These are phyloP conservation scores for Dioscorea alata DNA, from an alignment of 106 monocot species.

Conservation along the genomic window DNA sequence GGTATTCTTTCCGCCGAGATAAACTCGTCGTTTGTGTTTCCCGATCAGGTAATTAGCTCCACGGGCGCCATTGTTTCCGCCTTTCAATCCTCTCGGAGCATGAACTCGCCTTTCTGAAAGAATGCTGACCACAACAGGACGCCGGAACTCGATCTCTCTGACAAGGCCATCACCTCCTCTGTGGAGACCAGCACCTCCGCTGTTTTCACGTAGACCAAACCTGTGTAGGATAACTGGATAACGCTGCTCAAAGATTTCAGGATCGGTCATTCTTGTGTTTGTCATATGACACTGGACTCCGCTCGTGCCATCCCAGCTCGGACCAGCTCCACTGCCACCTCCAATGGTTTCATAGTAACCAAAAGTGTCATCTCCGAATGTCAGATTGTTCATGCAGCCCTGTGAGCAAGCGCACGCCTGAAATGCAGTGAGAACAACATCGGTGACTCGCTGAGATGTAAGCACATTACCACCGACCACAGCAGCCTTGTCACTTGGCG, in stretches of 20 bases:
- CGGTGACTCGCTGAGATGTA: constrained; percentile 89
- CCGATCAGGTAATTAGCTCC: constrained; percentile 70
- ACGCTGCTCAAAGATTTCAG: constrained; percentile 92
- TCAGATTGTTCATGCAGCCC: constrained; percentile 98
- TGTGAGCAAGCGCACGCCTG: constrained; percentile 92
- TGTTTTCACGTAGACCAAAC: constrained; percentile 67
- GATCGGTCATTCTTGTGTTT: constrained; percentile 95
- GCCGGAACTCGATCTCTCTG: constrained; percentile 82
- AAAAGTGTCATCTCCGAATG: constrained; percentile 82
- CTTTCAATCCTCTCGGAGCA: constrained; percentile 73
- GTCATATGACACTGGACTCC: constrained; percentile 99
- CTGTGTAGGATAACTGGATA: constrained; percentile 74
- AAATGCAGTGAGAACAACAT: constrained; percentile 79
- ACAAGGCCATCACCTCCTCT: constrained; percentile 89
- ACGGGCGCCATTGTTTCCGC: constrained; percentile 58
- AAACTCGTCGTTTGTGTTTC: constrained; percentile 59
- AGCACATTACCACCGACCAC: constrained; percentile 97
- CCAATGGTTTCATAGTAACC: constrained; percentile 97
- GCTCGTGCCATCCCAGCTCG: constrained; percentile 84
- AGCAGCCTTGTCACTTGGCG: constrained; percentile 90
- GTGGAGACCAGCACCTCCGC: constrained; percentile 68
- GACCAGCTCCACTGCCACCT: constrained; percentile 88
- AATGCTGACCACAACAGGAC: constrained; percentile 72
- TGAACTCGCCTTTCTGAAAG: constrained; percentile 81
- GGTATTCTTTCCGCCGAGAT: constrained; percentile 93